A percentile compares a stretch with the other conserved stretches of the same genome.
Conservation (phyloP, 2,329 filamentous ascomycete genomes). For the Fusarium clavum region DNA sequence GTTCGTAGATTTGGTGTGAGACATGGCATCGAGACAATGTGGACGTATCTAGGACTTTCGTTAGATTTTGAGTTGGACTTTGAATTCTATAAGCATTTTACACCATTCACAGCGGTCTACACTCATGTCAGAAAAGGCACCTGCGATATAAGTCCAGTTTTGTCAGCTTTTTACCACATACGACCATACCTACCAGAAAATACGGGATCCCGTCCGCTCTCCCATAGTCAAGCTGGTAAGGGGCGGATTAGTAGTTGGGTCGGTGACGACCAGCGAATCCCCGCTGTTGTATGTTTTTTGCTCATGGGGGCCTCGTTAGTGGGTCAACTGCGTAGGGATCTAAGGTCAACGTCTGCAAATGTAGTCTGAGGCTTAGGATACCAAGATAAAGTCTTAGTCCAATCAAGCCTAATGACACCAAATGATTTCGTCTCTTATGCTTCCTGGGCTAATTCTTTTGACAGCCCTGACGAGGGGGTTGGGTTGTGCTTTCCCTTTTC, state of each 20-base stretch:
- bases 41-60: background rate
- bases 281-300: background rate
- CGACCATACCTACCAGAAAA: background rate
- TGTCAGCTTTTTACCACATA: accelerated
- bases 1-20: too few relatives aligned
- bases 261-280: background rate
- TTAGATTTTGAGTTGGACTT: too few relatives aligned
- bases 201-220: background rate
- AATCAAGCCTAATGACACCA: background rate
- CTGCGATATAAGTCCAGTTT: accelerated
- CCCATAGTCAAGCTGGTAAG: background rate
- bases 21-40: too few relatives aligned
- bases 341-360: background rate
- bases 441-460: too few relatives aligned
- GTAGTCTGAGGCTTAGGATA: background rate
- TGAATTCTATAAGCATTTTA: too few relatives aligned
- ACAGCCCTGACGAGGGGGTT: too few relatives aligned
- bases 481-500: too few relatives aligned
- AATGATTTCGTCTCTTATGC: background rate
- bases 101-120: too few relatives aligned
- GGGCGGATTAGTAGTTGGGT: background rate
- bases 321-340: too few relatives aligned
- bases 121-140: too few relatives aligned
- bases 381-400: background rate
- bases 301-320: background rate